Evolutionary conservation across 176 grass and related monocot species (phyloP).

Genomic region (Raddia distichophylla): DNA sequence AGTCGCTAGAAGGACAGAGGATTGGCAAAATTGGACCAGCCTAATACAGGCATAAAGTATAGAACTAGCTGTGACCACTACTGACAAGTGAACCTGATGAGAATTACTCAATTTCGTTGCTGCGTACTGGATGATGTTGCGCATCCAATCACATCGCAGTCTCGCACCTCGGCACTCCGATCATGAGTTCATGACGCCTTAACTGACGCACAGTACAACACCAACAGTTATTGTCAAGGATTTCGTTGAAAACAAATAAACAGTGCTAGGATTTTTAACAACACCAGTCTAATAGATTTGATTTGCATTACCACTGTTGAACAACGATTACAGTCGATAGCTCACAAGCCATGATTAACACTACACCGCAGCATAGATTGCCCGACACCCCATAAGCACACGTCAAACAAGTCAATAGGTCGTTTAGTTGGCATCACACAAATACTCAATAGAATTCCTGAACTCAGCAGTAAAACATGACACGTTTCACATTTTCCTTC

Average conservation of each 20-base stretch:
- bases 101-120: neutral
- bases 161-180: neutral
- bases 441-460: neutral
- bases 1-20: neutral
- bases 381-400: neutral
- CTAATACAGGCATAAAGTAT: neutral
- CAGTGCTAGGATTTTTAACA: neutral
- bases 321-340: neutral
- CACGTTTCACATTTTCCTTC: constrained; percentile 66
- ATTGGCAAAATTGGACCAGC: too few relatives aligned
- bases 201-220: neutral
- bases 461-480: constrained; percentile 75
- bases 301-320: neutral
- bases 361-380: too few relatives aligned
- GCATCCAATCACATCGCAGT: neutral
- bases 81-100: neutral
- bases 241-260: neutral
- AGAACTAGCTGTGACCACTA: neutral
- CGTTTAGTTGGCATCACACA: neutral
- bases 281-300: neutral
- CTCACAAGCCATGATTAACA: neutral
- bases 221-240: neutral
- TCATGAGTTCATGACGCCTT: constrained; percentile 4
- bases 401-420: neutral
- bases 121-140: neutral